Base-by-base conservation (phyloP, 2,329 filamentous ascomycete species). In the Talaromyces sp. region DNA sequence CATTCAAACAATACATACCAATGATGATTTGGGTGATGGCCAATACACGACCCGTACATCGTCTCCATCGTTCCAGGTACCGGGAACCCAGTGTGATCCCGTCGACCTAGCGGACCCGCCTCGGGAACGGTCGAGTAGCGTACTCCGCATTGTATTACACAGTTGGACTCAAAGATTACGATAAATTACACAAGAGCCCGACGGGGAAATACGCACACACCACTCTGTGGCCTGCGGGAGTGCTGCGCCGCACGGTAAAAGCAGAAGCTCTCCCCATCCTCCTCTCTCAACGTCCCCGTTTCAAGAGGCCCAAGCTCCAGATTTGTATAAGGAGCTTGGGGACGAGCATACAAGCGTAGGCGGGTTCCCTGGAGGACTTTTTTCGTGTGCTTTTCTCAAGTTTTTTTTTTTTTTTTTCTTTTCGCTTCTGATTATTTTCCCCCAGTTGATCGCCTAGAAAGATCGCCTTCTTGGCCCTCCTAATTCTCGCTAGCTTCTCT, bases 51-150 rank as follows among this genome's bases (percentile, higher is more conserved):
- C 43, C 43, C 32, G 37, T 51, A 47, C 29, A 37, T 19, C 39
- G 30, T 41, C 36, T 47, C 51, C 47, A 55, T 56, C 36, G 51
- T 56, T 54, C 56, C 56, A 59, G 51, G 51, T 55, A 63, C 60
- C 55, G 50, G 58, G 56, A 55, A 56, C 51, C 36, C 41, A 54
- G 37, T 52, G 30, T 52, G 22, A 27, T 16, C 44, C 53, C 42
- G 33, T 48, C 40, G 41, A 40, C 20, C 43, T 47, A 53, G 50
- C 42, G 56, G 56, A 47, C 45, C 56, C 47, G 47, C 50, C 41
- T 41, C 56, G 56, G 54, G 54, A 57, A 56, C 48, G 56, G 36
- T 46, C 42, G 35, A 50, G 46, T 55, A 55, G 45, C 42, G 51
- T 48, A 53, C 54, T 58, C 57, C 57, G 50, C 52, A 44, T n/a